Evolutionary conservation across 352 stramenopile species (phyloP).

Genomic region (Phytophthora kernoviae): DNA sequence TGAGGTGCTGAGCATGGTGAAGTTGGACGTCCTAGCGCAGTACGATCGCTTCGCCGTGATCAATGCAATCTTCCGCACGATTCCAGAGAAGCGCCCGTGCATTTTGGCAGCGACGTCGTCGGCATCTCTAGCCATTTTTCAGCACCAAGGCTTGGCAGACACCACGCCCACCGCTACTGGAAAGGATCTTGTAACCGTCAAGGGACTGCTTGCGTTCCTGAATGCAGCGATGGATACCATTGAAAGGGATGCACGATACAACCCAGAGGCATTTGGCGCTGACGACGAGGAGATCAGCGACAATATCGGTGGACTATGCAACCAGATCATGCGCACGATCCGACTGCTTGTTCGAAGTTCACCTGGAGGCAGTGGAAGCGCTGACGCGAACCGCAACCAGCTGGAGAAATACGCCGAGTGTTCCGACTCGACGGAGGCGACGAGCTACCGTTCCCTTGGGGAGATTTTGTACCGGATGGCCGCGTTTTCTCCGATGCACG

Average conservation of each 20-base stretch:
- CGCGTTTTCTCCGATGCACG: slow-evolving; percentile 64
- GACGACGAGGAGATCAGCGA: slow-evolving; percentile 42
- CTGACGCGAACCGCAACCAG: slow-evolving; percentile 57
- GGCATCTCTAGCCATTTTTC: slow-evolving; percentile 66
- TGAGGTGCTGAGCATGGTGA: slow-evolving; percentile 50
- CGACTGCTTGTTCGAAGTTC: slow-evolving; percentile 65
- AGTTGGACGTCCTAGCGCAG: slow-evolving; percentile 61
- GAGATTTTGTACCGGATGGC: slow-evolving; percentile 69
- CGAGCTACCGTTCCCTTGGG: slow-evolving; percentile 60
- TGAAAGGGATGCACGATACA: slow-evolving; percentile 41
- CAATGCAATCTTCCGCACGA: slow-evolving; percentile 52
- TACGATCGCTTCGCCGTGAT: slow-evolving; percentile 70
- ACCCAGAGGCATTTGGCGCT: slow-evolving; percentile 43
- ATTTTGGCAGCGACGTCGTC: slow-evolving; percentile 43
- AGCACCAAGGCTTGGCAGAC: slow-evolving; percentile 53
- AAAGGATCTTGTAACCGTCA: slow-evolving; percentile 59
- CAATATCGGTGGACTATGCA: slow-evolving; percentile 41
- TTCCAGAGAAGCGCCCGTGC: slow-evolving; percentile 34
- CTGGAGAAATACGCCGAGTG: slow-evolving; percentile 70
- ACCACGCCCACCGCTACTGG: slow-evolving; percentile 1
- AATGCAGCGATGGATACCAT: slow-evolving; percentile 48
- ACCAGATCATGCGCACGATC: slow-evolving; percentile 51
- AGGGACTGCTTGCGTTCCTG: slow-evolving; percentile 62
- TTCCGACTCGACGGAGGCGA: slow-evolving; percentile 67
- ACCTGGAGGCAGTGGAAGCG: slow-evolving; percentile 39